Evolutionary conservation across 306 rosid genomes (phyloP).

Genomic region (Gillenia trifoliata): DNA sequence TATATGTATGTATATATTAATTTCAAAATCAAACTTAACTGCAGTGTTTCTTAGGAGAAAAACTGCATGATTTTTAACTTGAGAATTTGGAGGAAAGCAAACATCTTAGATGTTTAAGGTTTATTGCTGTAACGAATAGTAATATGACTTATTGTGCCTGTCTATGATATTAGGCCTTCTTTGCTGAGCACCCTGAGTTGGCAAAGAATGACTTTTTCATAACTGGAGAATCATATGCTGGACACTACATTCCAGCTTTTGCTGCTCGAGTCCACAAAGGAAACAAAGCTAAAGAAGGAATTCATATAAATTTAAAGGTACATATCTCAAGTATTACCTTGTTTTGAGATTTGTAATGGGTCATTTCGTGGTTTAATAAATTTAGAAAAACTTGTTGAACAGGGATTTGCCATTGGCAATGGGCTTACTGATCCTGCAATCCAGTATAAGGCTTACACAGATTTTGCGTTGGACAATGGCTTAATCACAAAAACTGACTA

Average conservation of each 20-base stretch:
- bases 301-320: conserved; percentile 91
- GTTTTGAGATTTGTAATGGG: neutral
- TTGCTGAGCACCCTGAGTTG: conserved; percentile 71
- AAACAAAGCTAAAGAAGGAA: conserved; percentile 93
- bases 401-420: conserved; percentile 98
- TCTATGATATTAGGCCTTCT: conserved; percentile 59
- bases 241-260: conserved; percentile 97
- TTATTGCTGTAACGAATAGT: neutral
- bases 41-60: neutral
- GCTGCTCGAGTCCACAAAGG: conserved; percentile 91
- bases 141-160: conserved; percentile 12
- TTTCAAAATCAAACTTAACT: neutral
- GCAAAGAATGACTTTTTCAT: conserved; percentile 79
- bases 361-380: conserved; percentile 3
- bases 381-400: conserved; percentile 32
- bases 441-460: conserved; percentile 88
- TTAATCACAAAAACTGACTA: conserved; percentile 59
- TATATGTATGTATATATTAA: no score
- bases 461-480: conserved; percentile 82
- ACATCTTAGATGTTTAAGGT: neutral
- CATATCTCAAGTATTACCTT: conserved; percentile 14
- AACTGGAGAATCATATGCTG: conserved; percentile 98
- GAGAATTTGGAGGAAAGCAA: neutral
- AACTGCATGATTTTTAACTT: neutral
- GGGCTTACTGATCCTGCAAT: conserved; percentile 96